Base-by-base conservation (phyloP, 2,329 filamentous ascomycete genomes). In the Pseudogymnoascus sp. region DNA sequence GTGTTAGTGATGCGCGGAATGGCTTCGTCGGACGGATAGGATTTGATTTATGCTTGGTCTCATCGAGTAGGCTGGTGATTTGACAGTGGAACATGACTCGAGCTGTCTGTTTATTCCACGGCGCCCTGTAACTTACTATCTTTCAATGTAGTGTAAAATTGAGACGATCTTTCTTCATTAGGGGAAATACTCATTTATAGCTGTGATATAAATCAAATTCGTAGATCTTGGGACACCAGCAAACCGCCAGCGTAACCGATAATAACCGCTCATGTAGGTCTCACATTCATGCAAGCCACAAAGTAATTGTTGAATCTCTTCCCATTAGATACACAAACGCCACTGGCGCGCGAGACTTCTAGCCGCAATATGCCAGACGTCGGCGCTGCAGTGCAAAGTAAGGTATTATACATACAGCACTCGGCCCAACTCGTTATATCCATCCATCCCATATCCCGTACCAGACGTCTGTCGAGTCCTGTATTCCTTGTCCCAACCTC, bases 231-330 rank as follows among this genome's bases (percentile, higher is more conserved):
- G 41, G 16, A 45, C 11, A 37, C 23, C 45, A 10, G 45, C 14
- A 13, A 51, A 11, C 23, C 6, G 11, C 13, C 23, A 28, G 14
- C 13, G 23, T 28, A 31, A 31, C 48, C 48, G 25, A 25, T 25
- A 14, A 4, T 19, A 31, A 31, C n/a, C 48, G n/a, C 25, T 31
- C 23, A 54, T 54, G 48, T 31, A 54, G 48, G 48, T 54, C 25
- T 54, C 48, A 54, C 45, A 54, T 5, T 54, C 23, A 54, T 54
- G 48, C n/a, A 54, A 54, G 48, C 48, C 48, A 54, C 48, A 54
- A 31, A 31, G 14, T 2, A 8, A 19, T 54, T 4, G 8, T 31
- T n/a, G 6, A 4, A 54, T 3, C 23, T 13, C 19, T 14, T 31
- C 4, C n/a, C 14, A 54, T 54, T 54, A 54, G 23, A 54, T 54